These are phyloP conservation scores for Salix koriyanagi DNA, from an alignment of 345 rosid genomes.

Conservation along the genomic window DNA sequence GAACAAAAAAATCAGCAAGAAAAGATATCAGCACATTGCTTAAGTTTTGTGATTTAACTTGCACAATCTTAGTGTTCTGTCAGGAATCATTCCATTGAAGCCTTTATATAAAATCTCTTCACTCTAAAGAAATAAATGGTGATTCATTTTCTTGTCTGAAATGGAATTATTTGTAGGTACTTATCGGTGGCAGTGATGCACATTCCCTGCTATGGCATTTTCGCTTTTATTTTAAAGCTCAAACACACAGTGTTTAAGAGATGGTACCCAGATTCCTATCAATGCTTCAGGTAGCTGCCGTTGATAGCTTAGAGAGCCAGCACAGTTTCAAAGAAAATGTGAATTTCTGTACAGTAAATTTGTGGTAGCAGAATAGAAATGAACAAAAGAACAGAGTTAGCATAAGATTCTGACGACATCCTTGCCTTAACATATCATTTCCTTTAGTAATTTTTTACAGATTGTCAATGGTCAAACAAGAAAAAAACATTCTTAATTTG, in stretches of 20 bases:
- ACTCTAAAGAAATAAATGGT: not conserved
- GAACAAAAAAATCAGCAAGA: not conserved
- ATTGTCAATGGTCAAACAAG: conserved; percentile 9
- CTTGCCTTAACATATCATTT: not conserved
- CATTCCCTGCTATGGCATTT: conserved; percentile 74
- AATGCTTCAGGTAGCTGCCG: conserved; percentile 13
- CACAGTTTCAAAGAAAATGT: not conserved
- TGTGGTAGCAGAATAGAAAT: conserved; percentile 2
- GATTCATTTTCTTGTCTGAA: not conserved
- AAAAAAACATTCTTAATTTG: conserved; percentile 7
- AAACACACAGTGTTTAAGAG: conserved; percentile 53
- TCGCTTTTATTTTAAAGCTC: conserved; percentile 59
- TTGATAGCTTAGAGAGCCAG: not conserved
- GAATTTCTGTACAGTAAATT: not conserved
- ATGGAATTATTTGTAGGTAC: conserved; percentile 53
- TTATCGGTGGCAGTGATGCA: conserved; percentile 80
- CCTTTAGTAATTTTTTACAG: conserved; percentile 22
- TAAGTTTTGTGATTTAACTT: not conserved
- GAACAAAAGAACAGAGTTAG: not conserved
- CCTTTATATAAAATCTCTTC: not conserved
- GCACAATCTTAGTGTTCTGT: not conserved
- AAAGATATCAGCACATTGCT: not conserved
- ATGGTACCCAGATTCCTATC: conserved; percentile 75
- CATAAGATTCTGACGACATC: not conserved
- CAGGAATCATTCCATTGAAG: not conserved